A percentile compares a stretch with the other conserved stretches of the same genome.
phyloP scores from a whole-genome alignment of 2,329 filamentous ascomycete genomes.

The Penicillium sclerotigenum region DNA sequence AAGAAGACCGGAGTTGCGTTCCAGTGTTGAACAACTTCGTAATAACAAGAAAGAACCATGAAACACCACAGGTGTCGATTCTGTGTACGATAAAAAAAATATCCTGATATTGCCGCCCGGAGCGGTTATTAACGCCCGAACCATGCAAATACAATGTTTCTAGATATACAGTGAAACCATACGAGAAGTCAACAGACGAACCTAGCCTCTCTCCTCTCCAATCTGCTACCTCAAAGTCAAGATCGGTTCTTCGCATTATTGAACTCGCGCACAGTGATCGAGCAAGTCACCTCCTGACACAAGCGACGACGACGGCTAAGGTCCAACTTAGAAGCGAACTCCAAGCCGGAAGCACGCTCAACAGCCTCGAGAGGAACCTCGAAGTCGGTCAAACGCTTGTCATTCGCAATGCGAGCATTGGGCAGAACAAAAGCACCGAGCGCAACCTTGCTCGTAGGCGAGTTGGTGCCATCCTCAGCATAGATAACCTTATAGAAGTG shows the following conservation, averaged over 20 bases:
- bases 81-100: constrained; percentile 11
- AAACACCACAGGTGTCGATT: background rate
- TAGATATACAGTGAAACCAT: constrained; percentile 23
- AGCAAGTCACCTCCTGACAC: constrained; percentile 82
- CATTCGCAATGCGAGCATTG: constrained; percentile 83
- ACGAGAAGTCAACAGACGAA: background rate
- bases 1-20: constrained; percentile 77
- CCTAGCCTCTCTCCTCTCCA: background rate
- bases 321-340: constrained; percentile 82
- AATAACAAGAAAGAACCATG: background rate
- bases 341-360: constrained; percentile 85
- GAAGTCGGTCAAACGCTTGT: constrained; percentile 83
- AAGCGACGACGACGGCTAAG: constrained; percentile 69
- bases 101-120: constrained; percentile 12
- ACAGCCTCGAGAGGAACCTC: constrained; percentile 92
- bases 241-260: constrained; percentile 53
- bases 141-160: constrained; percentile 23
- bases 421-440: constrained; percentile 93
- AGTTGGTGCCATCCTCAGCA: constrained; percentile 71
- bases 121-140: constrained; percentile 23
- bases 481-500: constrained; percentile 99
- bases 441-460: constrained; percentile 68
- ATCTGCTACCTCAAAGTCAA: background rate
- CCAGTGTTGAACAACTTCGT: constrained; percentile 59
- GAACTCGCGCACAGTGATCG: constrained; percentile 78